Conservation (phyloP, 78 protist species). For the Paulinella micropora region DNA sequence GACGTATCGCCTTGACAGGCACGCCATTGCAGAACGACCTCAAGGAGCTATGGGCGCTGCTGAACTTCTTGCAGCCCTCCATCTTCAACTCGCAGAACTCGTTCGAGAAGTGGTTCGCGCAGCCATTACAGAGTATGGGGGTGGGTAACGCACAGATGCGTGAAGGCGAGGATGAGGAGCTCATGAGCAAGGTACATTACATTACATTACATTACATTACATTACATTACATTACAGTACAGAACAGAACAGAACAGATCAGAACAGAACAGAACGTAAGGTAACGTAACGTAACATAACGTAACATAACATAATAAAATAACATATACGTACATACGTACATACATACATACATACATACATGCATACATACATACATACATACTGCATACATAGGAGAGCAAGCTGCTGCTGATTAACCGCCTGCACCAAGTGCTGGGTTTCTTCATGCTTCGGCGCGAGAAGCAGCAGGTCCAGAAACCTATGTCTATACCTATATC, state of each 20-base stretch:
- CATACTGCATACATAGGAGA: too few relatives aligned
- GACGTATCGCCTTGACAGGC: conserved; percentile 13
- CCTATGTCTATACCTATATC: too few relatives aligned
- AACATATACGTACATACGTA: too few relatives aligned
- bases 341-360: not conserved
- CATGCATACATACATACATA: too few relatives aligned
- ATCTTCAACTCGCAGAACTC: not conserved
- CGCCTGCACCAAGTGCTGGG: not conserved
- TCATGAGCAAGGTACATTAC: too few relatives aligned
- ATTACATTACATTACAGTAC: too few relatives aligned
- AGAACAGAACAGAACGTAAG: not conserved
- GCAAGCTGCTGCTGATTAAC: not conserved
- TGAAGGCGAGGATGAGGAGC: not conserved
- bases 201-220: too few relatives aligned
- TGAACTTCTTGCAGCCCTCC: conserved; percentile 9
- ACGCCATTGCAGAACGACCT: conserved; percentile 70
- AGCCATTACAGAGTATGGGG: not conserved
- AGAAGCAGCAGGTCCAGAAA: conserved; percentile 75
- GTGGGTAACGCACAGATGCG: not conserved
- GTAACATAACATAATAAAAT: not conserved
- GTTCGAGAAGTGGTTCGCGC: not conserved
- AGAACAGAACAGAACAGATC: not conserved
- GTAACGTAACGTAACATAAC: not conserved
- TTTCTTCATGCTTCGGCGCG: conserved; percentile 48
- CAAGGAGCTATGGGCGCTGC: conserved; percentile 38